phyloP scores from a whole-genome alignment of 2,329 filamentous ascomycete genomes.

The Falciphora oryzae region DNA sequence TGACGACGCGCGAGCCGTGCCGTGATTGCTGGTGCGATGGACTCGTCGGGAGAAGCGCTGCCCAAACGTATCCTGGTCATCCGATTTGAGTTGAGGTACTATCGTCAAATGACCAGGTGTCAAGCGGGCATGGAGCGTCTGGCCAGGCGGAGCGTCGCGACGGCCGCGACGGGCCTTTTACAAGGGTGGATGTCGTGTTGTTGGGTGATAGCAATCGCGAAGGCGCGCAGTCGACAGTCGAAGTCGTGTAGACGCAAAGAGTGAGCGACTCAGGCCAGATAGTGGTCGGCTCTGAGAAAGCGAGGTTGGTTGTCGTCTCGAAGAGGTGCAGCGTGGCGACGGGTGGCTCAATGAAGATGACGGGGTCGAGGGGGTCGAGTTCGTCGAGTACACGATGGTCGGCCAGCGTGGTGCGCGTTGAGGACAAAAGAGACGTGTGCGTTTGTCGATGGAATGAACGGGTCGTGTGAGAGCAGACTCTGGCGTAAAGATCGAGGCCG shows the following conservation, averaged over 20 bases:
- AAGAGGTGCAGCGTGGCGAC: neutral
- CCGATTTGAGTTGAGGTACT: neutral
- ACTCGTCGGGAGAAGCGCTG: neutral
- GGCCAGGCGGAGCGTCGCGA: neutral
- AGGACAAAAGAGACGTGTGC: neutral
- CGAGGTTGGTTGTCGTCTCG: neutral
- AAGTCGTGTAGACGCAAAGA: neutral
- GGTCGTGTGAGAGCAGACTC: neutral
- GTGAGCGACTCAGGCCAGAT: neutral
- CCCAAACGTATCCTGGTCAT: slow-evolving; percentile 1
- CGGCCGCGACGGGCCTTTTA: neutral
- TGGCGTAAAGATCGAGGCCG: neutral
- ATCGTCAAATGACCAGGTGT: neutral
- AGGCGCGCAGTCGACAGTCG: neutral
- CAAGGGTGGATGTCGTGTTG: neutral
- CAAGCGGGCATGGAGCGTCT: neutral
- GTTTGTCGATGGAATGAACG: neutral
- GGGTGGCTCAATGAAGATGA: neutral
- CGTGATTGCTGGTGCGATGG: slow-evolving; percentile 20
- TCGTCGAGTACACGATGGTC: neutral
- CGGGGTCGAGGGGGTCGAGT: neutral
- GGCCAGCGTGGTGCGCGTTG: neutral
- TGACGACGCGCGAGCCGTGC: slow-evolving; percentile 47
- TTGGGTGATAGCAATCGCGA: neutral
- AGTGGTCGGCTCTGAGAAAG: neutral